Conservation (phyloP, 345 rosid genomes). For the Eucalyptus albens region DNA sequence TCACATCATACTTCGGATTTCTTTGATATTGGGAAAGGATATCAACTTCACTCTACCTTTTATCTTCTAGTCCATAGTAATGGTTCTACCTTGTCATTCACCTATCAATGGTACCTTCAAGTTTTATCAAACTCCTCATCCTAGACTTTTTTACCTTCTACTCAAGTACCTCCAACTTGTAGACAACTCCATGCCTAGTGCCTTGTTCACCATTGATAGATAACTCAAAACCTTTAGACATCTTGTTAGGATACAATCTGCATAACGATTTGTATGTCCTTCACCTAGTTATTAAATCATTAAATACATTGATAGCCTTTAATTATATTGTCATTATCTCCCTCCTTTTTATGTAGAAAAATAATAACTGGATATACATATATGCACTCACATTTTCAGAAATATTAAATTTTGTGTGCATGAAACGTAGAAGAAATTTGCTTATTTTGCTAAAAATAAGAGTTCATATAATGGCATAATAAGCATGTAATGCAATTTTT, state of each 20-base stretch:
- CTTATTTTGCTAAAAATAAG: background rate
- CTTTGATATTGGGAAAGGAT: too few relatives aligned
- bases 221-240: background rate
- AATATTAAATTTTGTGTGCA: background rate
- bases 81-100: background rate
- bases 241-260: background rate
- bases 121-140: background rate
- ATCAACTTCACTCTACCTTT: too few relatives aligned
- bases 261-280: too few relatives aligned
- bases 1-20: too few relatives aligned
- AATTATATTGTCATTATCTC: background rate
- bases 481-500: background rate
- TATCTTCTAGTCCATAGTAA: too few relatives aligned
- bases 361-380: accelerated
- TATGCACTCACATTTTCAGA: background rate
- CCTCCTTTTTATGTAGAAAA: background rate
- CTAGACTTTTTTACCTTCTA: background rate
- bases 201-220: too few relatives aligned
- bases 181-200: too few relatives aligned
- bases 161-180: background rate
- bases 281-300: background rate
- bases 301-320: too few relatives aligned
- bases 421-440: background rate
- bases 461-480: background rate
- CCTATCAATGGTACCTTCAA: background rate